phyloP scores from a whole-genome alignment of 306 rosid species.

The Astragalus membranaceus region DNA sequence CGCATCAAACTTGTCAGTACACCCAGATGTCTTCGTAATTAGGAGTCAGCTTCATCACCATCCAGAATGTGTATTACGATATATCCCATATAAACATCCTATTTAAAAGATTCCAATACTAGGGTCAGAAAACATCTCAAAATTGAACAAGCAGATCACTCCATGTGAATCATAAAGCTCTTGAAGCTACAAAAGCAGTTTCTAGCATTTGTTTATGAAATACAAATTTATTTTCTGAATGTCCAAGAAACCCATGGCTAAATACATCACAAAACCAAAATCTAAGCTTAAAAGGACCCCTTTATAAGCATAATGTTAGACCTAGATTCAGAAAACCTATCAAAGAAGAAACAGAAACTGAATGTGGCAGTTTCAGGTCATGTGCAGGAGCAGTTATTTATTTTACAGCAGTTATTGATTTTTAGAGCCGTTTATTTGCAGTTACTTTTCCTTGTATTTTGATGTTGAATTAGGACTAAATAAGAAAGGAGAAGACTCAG shows the following conservation, averaged over 20 bases:
- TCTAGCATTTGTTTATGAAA: constrained; percentile 31
- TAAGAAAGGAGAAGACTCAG: too few species aligned
- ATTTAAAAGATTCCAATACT: constrained; percentile 56
- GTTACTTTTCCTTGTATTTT: too few species aligned
- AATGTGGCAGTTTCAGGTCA: too few species aligned
- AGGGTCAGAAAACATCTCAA: constrained; percentile 48
- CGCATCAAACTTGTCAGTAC: constrained; percentile 56
- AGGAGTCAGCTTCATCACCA: constrained; percentile 67
- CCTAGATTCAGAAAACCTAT: background rate
- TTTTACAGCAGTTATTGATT: too few species aligned
- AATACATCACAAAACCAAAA: constrained; percentile 13
- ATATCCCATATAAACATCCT: constrained; percentile 60
- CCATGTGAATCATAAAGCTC: constrained; percentile 39
- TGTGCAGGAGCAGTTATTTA: too few species aligned
- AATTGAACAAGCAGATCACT: constrained; percentile 45
- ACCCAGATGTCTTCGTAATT: constrained; percentile 52
- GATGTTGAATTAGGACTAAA: too few species aligned
- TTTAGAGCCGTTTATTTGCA: too few species aligned
- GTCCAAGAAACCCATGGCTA: constrained; percentile 20
- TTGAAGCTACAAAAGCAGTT: constrained; percentile 36
- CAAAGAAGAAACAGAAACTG: too few species aligned
- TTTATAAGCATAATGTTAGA: constrained; percentile 2
- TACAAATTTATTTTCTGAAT: constrained; percentile 18
- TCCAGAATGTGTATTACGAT: constrained; percentile 49
- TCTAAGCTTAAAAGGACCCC: background rate